phyloP scores from a whole-genome alignment of 176 grass and related monocot species.

The Bolboschoenus planiculmis region DNA sequence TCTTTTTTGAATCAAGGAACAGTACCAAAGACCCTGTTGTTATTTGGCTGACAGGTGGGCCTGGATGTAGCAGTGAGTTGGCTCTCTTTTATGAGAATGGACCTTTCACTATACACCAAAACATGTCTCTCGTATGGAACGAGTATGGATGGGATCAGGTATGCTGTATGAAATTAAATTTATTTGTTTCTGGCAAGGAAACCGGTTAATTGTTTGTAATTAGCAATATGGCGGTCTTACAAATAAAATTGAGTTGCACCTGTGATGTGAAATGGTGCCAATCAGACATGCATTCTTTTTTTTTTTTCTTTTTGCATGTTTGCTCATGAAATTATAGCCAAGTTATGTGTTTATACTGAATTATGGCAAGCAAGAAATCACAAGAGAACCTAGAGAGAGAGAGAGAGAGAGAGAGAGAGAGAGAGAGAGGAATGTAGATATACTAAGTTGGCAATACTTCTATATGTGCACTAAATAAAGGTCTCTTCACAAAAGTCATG shows the following conservation, averaged over 20 bases:
- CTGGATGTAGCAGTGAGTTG: slow-evolving; percentile 88
- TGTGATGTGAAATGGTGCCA: background rate
- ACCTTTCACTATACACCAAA: slow-evolving; percentile 48
- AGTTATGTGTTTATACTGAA: background rate
- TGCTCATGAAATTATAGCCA: background rate
- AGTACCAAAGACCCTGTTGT: slow-evolving; percentile 57
- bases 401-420: background rate
- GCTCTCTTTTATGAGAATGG: slow-evolving; percentile 95
- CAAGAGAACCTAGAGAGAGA: background rate
- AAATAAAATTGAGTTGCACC: background rate
- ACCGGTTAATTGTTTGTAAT: background rate
- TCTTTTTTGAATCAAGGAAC: slow-evolving; percentile 80
- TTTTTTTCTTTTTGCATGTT: background rate
- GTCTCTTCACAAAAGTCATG: background rate
- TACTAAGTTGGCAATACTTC: background rate
- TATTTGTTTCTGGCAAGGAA: background rate
- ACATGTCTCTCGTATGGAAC: slow-evolving; percentile 79
- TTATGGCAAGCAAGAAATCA: background rate
- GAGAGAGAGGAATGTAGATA: background rate
- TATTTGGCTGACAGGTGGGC: slow-evolving; percentile 87
- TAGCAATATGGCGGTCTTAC: background rate
- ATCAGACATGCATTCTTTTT: background rate
- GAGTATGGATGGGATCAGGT: slow-evolving; percentile 90
- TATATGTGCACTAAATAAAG: background rate
- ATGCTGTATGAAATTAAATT: background rate